Percentiles rank a stretch among this genome's conserved stretches.
Conservation (phyloP, 768 basidiomycete species). For the Boletus rubroflammeus region DNA sequence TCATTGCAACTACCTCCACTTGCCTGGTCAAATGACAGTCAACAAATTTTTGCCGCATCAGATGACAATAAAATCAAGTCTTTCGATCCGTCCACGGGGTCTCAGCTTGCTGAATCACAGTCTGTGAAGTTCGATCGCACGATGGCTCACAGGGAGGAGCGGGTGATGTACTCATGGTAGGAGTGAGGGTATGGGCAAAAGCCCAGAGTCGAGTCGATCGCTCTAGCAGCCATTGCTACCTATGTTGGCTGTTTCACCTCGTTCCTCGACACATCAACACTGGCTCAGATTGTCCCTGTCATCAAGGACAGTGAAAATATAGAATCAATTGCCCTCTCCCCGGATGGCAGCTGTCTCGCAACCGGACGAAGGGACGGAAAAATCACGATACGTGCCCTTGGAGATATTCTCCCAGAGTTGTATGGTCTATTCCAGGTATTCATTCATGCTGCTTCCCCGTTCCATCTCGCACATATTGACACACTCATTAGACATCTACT, state of each 20-base stretch:
- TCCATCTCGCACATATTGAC: background rate
- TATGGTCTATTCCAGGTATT: background rate
- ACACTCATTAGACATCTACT: background rate
- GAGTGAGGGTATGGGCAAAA: too few relatives aligned
- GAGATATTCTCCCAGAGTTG: background rate
- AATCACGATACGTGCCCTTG: background rate
- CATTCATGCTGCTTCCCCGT: background rate
- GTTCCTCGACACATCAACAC: background rate
- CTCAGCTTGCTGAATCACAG: background rate
- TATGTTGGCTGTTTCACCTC: background rate
- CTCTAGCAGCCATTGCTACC: background rate
- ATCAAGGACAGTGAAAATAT: background rate
- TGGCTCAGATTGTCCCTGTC: background rate
- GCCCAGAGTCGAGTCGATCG: background rate
- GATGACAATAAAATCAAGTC: background rate
- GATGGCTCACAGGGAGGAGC: too few relatives aligned
- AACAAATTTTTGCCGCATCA: background rate
- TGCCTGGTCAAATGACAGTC: background rate
- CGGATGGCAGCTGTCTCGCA: background rate
- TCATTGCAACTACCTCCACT: background rate
- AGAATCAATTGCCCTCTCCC: background rate
- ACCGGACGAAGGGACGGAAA: background rate
- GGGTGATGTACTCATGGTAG: too few relatives aligned
- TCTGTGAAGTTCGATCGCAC: too few relatives aligned
- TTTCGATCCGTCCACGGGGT: background rate